phyloP scores from a whole-genome alignment of 202 grass and related monocot species.

The Carex sylvatica region DNA sequence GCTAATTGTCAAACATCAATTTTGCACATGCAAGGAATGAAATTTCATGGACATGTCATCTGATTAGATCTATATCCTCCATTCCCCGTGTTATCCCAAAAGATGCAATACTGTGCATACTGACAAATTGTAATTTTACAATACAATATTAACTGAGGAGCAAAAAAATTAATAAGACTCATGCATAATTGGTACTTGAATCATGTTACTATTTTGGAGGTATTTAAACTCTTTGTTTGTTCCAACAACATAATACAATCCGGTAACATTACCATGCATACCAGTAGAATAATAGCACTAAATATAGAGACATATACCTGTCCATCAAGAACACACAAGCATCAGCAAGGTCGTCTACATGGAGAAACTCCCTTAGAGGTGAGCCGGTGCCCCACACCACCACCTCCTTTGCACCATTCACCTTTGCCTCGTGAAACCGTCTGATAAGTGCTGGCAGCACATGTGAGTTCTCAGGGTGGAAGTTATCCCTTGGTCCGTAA shows the following conservation, averaged over 20 bases:
- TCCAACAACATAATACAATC: not conserved
- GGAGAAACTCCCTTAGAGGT: conserved; percentile 62
- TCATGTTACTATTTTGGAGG: not conserved
- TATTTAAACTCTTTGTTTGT: not conserved
- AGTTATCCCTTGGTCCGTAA: conserved; percentile 68
- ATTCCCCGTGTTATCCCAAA: not conserved
- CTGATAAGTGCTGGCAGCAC: conserved; percentile 73
- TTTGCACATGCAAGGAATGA: not conserved
- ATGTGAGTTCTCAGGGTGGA: conserved; percentile 71
- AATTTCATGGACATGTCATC: not conserved
- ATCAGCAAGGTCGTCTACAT: conserved; percentile 59
- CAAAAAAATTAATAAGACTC: not conserved
- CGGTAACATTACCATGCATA: not conserved
- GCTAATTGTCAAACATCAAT: not conserved
- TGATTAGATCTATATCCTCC: not conserved
- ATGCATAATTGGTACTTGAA: not conserved
- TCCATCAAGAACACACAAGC: conserved; percentile 73
- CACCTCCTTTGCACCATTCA: conserved; percentile 40
- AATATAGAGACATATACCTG: conserved; percentile 7
- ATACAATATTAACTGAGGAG: not conserved
- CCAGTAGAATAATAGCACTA: not conserved
- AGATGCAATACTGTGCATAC: not conserved
- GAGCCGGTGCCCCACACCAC: conserved; percentile 70
- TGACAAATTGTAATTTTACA: not conserved
- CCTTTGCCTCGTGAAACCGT: conserved; percentile 70